Evolutionary conservation across 208 protist genomes (phyloP).

Genomic region (Angomonas ambiguus): DNA sequence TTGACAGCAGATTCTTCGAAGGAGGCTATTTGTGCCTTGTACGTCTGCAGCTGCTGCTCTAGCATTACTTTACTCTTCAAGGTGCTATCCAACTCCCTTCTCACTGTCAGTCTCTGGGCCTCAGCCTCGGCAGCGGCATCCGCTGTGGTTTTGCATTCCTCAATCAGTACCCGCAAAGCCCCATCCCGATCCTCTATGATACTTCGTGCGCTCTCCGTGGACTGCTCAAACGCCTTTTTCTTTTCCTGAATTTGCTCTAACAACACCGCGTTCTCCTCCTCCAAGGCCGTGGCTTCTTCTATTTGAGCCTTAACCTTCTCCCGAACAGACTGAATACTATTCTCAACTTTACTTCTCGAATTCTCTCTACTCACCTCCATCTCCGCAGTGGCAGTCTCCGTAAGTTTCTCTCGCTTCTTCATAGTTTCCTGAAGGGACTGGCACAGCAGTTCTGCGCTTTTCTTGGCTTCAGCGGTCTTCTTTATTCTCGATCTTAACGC

Average conservation of each 20-base stretch:
- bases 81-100: conserved; percentile 41
- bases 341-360: conserved; percentile 32
- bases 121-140: conserved; percentile 53
- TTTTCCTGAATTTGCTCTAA: conserved; percentile 31
- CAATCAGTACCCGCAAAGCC: conserved; percentile 49
- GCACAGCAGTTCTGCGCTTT: conserved; percentile 38
- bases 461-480: conserved; percentile 21
- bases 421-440: conserved; percentile 42
- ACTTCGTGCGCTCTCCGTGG: conserved; percentile 31
- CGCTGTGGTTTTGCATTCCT: conserved; percentile 27
- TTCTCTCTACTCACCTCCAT: conserved; percentile 51
- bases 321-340: conserved; percentile 44
- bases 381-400: conserved; percentile 38
- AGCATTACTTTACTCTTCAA: conserved; percentile 28
- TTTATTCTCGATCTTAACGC: conserved; percentile 22
- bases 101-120: conserved; percentile 35
- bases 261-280: conserved; percentile 52
- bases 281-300: conserved; percentile 23
- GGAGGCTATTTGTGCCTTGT: conserved; percentile 51
- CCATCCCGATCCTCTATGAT: conserved; percentile 28
- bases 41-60: conserved; percentile 60
- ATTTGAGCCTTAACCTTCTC: conserved; percentile 36
- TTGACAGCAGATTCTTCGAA: conserved; percentile 43
- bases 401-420: conserved; percentile 40
- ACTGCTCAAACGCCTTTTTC: conserved; percentile 58